Conservation (phyloP, 2,329 filamentous ascomycete species). For the Aspergillus pseudonomiae region DNA sequence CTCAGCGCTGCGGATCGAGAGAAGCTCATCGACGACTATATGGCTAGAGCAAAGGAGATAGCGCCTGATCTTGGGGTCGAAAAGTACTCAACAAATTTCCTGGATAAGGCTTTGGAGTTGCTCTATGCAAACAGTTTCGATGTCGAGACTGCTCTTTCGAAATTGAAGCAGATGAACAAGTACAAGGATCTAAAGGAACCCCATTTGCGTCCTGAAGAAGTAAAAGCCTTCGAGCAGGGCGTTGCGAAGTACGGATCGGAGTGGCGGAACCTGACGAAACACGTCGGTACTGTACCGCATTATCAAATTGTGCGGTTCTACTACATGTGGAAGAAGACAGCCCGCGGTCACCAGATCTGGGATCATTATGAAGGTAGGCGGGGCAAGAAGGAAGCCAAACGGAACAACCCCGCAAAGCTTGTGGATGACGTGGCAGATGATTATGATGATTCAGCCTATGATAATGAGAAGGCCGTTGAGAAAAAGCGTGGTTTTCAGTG, state of each 20-base stretch:
- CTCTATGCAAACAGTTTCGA: conserved; percentile 75
- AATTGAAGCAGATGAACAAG: conserved; percentile 69
- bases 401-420: conserved; percentile 69
- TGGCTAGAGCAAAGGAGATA: conserved; percentile 68
- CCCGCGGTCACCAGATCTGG: conserved; percentile 84
- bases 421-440: conserved; percentile 92
- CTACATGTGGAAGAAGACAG: conserved; percentile 97
- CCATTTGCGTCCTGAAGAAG: conserved; percentile 72
- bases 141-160: conserved; percentile 68
- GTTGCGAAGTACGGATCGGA: conserved; percentile 91
- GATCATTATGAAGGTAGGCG: conserved; percentile 84
- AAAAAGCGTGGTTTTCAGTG: conserved; percentile 86
- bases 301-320: conserved; percentile 88
- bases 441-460: conserved; percentile 93
- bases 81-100: conserved; percentile 78
- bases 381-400: conserved; percentile 81
- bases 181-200: conserved; percentile 80
- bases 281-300: conserved; percentile 76
- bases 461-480: conserved; percentile 77
- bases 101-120: conserved; percentile 78
- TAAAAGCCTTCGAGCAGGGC: conserved; percentile 89
- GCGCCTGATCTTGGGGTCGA: conserved; percentile 71
- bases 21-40: conserved; percentile 73
- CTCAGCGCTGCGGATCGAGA: conserved; percentile 48
- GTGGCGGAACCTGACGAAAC: conserved; percentile 76